Base-by-base conservation (phyloP, 768 basidiomycete species). In the Lactarius akahatsu region DNA sequence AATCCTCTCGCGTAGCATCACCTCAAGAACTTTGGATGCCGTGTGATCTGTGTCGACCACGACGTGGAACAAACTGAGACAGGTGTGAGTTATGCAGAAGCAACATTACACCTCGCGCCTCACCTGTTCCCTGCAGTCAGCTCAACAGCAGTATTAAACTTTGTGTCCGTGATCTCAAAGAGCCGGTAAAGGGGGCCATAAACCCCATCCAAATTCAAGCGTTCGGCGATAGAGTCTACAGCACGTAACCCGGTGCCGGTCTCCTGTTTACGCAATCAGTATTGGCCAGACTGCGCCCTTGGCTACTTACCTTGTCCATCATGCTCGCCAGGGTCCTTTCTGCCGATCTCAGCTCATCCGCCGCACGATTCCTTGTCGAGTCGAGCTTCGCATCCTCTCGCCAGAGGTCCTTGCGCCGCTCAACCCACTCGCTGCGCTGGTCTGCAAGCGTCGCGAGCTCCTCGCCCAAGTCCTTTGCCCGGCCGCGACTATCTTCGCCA, bases 11-110 rank as follows among this genome's bases (percentile, higher is more conserved):
- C 88, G 88, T 71, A 95, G 80, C 96, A 99, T 98, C 70, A 90
- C 80, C 23, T 97, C 92, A 15, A 99, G 85, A n/a, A 98, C 88
- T 73, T 85, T 86, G 2, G 88, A 88, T 0, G 95, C 97, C 0
- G 95, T 98, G 52, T 89, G 90, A 73, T 98, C 97, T n/a, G 84
- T 91, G 74, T 99, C 96, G 66, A 98, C 96, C 1, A 98, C 96
- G 47, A 98, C 90, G 72, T 99, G 96, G 80, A 98, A 99, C 32
- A 99, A 79, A 73, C 96, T 96, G 75, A 4, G 34, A 45, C n/a
- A 45, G 8, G 57, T 10, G 18, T 50, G 67, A 60, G 43, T 8
- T 10, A 66, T 36, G 8, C 2, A n/a, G 43, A 47, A 28, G 13
- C 26, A 26, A 52, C 23, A 28, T 13, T 52, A 52, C 50, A 52